A percentile compares a stretch with the other conserved stretches of the same genome.
phyloP scores from a whole-genome alignment of 805 yeast genomes.

The Phaffomyces antillensis region DNA sequence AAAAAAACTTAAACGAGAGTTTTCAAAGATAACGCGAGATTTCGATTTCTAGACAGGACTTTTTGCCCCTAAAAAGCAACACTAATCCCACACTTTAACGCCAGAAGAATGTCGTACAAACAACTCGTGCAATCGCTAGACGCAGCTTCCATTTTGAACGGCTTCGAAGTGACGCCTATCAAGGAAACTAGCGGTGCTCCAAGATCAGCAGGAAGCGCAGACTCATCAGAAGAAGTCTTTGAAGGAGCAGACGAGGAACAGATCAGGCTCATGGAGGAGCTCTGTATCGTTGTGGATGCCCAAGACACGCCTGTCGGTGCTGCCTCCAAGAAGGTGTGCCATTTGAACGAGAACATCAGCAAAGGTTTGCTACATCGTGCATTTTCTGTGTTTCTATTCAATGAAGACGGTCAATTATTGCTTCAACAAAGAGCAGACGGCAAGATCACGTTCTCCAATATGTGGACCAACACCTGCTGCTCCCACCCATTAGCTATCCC shows the following conservation, averaged over 20 bases:
- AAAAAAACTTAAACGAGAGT: too few species aligned
- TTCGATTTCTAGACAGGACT: too few species aligned
- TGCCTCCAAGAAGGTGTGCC: slow-evolving; percentile 88
- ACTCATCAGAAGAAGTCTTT: slow-evolving; percentile 42
- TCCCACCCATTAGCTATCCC: slow-evolving; percentile 91
- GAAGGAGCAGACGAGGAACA: slow-evolving; percentile 91
- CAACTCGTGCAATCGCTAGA: slow-evolving; percentile 46
- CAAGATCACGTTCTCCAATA: slow-evolving; percentile 90
- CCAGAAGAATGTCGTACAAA: slow-evolving; percentile 29
- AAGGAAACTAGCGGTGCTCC: slow-evolving; percentile 51
- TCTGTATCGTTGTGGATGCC: slow-evolving; percentile 88
- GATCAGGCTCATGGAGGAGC: slow-evolving; percentile 90
- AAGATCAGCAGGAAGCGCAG: slow-evolving; percentile 28
- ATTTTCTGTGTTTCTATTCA: slow-evolving; percentile 89
- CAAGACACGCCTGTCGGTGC: slow-evolving; percentile 86
- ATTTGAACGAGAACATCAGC: slow-evolving; percentile 80
- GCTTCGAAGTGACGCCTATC: slow-evolving; percentile 66
- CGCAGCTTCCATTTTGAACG: slow-evolving; percentile 41
- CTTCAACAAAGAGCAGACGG: slow-evolving; percentile 95
- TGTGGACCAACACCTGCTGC: slow-evolving; percentile 99
- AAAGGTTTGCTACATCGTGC: slow-evolving; percentile 90
- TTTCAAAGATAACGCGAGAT: too few species aligned
- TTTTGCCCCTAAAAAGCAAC: too few species aligned
- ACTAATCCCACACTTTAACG: too few species aligned
- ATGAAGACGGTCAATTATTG: slow-evolving; percentile 64